Evolutionary conservation across 106 monocot species (phyloP), one percentile per base, ranked within the genome.

Genomic region (Iris macrosiphon): DNA sequence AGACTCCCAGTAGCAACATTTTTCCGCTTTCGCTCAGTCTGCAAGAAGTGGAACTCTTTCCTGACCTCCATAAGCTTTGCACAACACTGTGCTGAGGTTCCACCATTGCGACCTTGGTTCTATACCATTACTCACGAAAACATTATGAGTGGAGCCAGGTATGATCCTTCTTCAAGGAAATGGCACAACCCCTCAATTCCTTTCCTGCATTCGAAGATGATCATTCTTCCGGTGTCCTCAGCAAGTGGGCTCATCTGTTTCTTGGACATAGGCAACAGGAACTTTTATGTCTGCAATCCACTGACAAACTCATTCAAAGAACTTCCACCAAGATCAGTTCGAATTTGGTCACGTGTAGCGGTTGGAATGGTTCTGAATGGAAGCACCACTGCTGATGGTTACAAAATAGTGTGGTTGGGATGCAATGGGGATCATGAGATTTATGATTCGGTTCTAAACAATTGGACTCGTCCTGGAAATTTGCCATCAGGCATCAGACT

Each of bases 231-330:
- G 17, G 84, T 81, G 44, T 71, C 87, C 31, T 93, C 93, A 38
- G 77, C 74, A 21, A 88, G 93, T 34, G 93, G 93, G 39, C 87
- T 93, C 16, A 32, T 93, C 43, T 93, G 93, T 61, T 83, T 83
- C 40, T 24, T 75, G 58, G 83, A 88, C 49, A 46, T 88, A 20
- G 50, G 73, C 35, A 58, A 78, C 40, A 69, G 45, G 42, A 66
- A 78, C 45, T 80, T 93, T 45, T 80, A 83, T 37, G 56, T 76
- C 9, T 84, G 65, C 53, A 93, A 93, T 32, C 93, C 93, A 52
- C 71, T 93, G 11, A 93, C 69, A 1, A 44, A 49, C 11, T 77
- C 80, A 3, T 61, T 75, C 65, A 79, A 67, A 70, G 66, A 84
- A 49, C 74, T 93, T 20, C 93, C 92, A 29, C 72, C 67, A 23